phyloP scores from a whole-genome alignment of 78 protist species.

The Dictyostelium capitatum region DNA sequence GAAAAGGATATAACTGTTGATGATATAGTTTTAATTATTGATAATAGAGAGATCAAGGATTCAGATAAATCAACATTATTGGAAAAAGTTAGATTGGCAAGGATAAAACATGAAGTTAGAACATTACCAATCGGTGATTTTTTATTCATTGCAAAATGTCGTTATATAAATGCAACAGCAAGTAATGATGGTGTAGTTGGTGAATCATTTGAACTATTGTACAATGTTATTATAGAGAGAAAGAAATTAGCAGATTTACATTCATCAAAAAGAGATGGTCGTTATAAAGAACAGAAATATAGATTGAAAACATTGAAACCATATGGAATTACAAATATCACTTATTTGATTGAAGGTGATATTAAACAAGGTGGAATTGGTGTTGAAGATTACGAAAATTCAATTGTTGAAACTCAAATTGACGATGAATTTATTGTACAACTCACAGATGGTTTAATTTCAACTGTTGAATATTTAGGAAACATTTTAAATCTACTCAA shows the following conservation, averaged over 20 bases:
- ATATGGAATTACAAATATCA: slow-evolving; percentile 17
- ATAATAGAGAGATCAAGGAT: slow-evolving; percentile 66
- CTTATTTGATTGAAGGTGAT: slow-evolving; percentile 47
- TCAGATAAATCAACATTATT: slow-evolving; percentile 2
- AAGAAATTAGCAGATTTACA: slow-evolving; percentile 20
- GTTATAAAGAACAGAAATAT: slow-evolving; percentile 69
- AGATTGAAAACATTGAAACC: neutral
- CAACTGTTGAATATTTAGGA: neutral
- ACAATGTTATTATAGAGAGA: slow-evolving; percentile 27
- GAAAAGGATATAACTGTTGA: neutral
- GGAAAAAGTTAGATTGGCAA: neutral
- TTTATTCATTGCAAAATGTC: slow-evolving; percentile 8
- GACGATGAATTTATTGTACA: slow-evolving; percentile 1
- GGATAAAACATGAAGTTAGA: neutral
- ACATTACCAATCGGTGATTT: slow-evolving; percentile 30
- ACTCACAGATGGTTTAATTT: neutral
- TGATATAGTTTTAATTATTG: slow-evolving; percentile 29
- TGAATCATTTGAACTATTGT: slow-evolving; percentile 31
- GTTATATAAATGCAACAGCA: neutral
- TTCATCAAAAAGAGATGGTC: slow-evolving; percentile 29
- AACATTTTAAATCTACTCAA: neutral
- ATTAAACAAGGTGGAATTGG: neutral
- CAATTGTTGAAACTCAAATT: neutral
- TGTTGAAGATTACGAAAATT: neutral
- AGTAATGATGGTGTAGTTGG: neutral